Evolutionary conservation across 225 moss, liverwort and hornwort species (phyloP).

Genomic region (Asterella californica): DNA sequence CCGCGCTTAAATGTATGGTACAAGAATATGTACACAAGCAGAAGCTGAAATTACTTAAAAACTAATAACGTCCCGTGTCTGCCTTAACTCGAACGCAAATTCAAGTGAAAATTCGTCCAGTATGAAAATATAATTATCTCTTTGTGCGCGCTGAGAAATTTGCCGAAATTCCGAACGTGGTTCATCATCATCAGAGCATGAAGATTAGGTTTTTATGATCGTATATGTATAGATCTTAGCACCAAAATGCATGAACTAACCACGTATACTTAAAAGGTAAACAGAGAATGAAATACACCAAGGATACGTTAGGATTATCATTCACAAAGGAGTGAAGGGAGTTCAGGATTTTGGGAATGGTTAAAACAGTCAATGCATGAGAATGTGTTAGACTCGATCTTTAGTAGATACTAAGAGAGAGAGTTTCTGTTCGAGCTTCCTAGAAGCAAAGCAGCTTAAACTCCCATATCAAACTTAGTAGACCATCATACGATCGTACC

Average conservation of each 20-base stretch:
- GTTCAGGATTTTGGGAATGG: too few species aligned
- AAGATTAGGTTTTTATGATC: not conserved
- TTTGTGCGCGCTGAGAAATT: too few species aligned
- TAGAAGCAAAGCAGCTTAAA: not conserved
- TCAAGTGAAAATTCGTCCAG: too few species aligned
- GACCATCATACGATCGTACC: slow-evolving; percentile 38
- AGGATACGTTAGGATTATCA: too few species aligned
- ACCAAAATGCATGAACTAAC: too few species aligned
- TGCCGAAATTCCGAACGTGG: not conserved
- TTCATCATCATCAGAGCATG: not conserved
- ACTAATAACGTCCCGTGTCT: not conserved
- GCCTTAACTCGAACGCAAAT: not conserved
- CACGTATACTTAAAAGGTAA: too few species aligned
- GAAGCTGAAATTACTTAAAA: not conserved
- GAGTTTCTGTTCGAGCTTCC: not conserved
- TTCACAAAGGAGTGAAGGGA: too few species aligned
- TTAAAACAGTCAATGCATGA: too few species aligned
- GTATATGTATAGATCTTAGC: too few species aligned
- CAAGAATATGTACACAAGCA: not conserved
- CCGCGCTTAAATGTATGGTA: not conserved
- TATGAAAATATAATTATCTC: too few species aligned
- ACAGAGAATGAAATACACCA: too few species aligned
- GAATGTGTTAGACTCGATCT: too few species aligned
- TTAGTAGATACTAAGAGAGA: not conserved
- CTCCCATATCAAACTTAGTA: not conserved